Percentiles rank a stretch among this genome's conserved stretches.
Evolutionary conservation across 176 grass and related monocot species (phyloP).

Genomic region (Triticum monococcum): DNA sequence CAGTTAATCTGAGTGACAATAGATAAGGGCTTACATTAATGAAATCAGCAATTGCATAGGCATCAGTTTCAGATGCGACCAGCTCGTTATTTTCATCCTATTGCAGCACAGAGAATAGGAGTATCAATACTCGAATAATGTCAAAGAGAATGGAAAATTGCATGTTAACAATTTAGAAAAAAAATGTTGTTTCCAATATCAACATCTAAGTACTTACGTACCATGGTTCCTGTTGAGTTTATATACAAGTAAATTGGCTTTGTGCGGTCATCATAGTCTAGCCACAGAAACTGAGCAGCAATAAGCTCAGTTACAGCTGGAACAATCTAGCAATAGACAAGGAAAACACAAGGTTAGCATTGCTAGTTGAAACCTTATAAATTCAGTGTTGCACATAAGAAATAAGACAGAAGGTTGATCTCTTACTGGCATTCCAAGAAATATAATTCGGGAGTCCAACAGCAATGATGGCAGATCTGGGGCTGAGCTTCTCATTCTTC

Average conservation of each 20-base stretch:
- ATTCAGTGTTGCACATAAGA: background rate
- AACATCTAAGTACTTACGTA: conserved; percentile 18
- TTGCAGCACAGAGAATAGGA: conserved; percentile 24
- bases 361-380: conserved; percentile 6
- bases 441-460: conserved; percentile 77
- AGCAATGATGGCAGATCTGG: conserved; percentile 92
- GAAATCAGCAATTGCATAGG: conserved; percentile 74
- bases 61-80: conserved; percentile 76
- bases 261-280: conserved; percentile 74
- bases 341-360: background rate
- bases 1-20: background rate
- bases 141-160: background rate
- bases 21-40: conserved; percentile 62
- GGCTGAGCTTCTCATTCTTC: conserved; percentile 69
- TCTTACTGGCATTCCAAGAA: conserved; percentile 88
- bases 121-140: background rate
- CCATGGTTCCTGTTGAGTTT: conserved; percentile 70
- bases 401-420: background rate
- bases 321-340: conserved; percentile 36
- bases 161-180: background rate
- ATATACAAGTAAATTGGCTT: conserved; percentile 92
- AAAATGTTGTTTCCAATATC: background rate
- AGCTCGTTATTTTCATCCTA: conserved; percentile 78
- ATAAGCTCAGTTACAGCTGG: conserved; percentile 88
- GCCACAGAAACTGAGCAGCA: conserved; percentile 76